Evolutionary conservation across 73 alveolate genomes (phyloP), one percentile per base, ranked within the genome.

Genomic region (Paraurostyla sp.): DNA sequence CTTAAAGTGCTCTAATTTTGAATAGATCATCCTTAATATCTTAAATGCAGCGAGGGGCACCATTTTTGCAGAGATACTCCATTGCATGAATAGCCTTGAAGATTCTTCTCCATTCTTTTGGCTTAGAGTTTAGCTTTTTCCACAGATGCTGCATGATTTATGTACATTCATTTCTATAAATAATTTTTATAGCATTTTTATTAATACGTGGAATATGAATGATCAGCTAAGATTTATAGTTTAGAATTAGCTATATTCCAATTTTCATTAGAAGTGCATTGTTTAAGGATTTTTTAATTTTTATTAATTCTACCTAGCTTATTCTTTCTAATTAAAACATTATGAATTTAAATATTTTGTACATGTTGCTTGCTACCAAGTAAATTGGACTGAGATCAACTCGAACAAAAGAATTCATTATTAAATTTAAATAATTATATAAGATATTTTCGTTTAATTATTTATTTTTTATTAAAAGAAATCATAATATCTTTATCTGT

Each of bases 21-120:
- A 42, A 83, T 27, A 69, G 83, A 65, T 93, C 91, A 41, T 93
- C 94, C 78, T 80, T 82, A 16, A 93, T 58, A 33, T 93, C 95
- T 48, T 82, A 71, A 0, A 80, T 63, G 73, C 80, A 41, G 36
- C 92, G 46, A 0, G 95, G 91, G 30, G 95, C 89, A 13, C 97
- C 97, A 63, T 88, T 88, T 81, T 90, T 93, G 52, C 88, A 13
- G 6, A 93, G 80, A 52, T 75, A 90, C 22, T 93, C 97, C 56
- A 89, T 27, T 20, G 91, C 92, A 36, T 71, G 89, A 59, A 89
- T 23, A 18, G 93, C 92, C 69, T 93, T 93, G 92, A 56, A 89
- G 43, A 93, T 83, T 46, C 92, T 50, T 25, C 95, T 32, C 95
- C 97, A 93, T 51, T 93, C 97, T 58, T 90, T 93, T 22, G 97